These are phyloP conservation scores for Trichopus zeylanicus DNA, from an alignment of 116 monocot species.

Conservation along the genomic window DNA sequence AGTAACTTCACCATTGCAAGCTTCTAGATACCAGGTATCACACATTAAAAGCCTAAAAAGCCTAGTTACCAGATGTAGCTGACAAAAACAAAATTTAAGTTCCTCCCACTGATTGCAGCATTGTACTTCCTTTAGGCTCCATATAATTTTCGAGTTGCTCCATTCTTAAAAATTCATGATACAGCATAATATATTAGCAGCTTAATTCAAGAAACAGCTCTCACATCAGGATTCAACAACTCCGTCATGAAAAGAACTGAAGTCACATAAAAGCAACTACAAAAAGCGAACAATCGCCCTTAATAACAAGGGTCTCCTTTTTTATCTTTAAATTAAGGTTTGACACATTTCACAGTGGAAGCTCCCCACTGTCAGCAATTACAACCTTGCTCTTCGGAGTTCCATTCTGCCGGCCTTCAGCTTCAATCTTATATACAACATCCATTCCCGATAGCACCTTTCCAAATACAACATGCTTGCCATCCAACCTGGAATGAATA, in stretches of 20 bases:
- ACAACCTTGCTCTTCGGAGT: constrained; percentile 86
- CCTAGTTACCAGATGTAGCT: no score
- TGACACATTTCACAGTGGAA: constrained; percentile 35
- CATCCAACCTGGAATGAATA: constrained; percentile 60
- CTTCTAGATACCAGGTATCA: no score
- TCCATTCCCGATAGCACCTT: constrained; percentile 94
- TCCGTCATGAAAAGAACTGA: background rate
- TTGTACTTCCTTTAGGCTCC: no score
- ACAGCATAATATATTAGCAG: no score
- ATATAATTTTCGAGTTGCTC: no score
- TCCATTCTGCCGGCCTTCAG: constrained; percentile 76
- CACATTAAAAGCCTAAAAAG: no score
- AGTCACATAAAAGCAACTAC: background rate
- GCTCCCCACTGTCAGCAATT: constrained; percentile 73
- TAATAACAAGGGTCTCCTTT: background rate
- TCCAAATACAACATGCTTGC: constrained; percentile 87
- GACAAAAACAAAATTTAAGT: no score
- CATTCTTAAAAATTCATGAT: no score
- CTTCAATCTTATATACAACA: constrained; percentile 87
- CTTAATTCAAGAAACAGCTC: no score
- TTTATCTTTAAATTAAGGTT: background rate
- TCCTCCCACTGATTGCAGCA: no score
- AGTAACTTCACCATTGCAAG: no score
- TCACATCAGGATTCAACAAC: no score
- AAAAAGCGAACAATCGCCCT: background rate